Base-by-base conservation (phyloP, 768 basidiomycete genomes). In the Hemileccinum rubropunctum region DNA sequence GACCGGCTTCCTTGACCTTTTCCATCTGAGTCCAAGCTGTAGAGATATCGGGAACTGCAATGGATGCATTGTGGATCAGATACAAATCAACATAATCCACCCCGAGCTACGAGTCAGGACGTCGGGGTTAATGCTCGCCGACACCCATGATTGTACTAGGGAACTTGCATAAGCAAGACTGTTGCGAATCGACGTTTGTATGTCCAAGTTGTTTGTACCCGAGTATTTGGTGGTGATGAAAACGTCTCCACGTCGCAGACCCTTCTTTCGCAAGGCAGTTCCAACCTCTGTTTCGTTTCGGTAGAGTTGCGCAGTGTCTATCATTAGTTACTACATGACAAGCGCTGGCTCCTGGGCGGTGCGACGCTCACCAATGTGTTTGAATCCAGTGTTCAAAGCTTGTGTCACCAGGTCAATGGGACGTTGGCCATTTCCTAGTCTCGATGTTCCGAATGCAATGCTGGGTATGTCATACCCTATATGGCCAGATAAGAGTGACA, bases 21-120 rank as follows among this genome's bases (percentile, higher is more conserved):
- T 86, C 85, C 73, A 88, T 78, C 60, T 82, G 69, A 27, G 67
- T 74, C 86, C 86, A 88, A 3, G 73, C 73, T 33, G 8, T 30
- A 8, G 7, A 12, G 33, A 84, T 83, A 54, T 86, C 80, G 1
- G 82, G 80, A 18, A 65, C 34, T 15, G 34, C 15, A 1, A 1
- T 4, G 6, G 13, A 14, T 6, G 15, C 34, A n/a, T 34, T 6
- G 6, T 34, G 13, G 15, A 88, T 82, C 36, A 88, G 77, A 64
- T 89, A 89, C 34, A 88, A 63, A 63, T 91, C 85, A 12, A 88
- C 76, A 55, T 83, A 84, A 12, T 33, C 33, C 33, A 33, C 33
- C 12, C 14, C 33, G 14, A 33, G 14, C 14, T 33, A 33, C 33
- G 12, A 11, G n/a, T n/a, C n/a, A 28, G 5, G 27, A 28, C 27